A percentile compares a stretch with the other conserved stretches of the same genome.
Conservation (phyloP, 2,329 filamentous ascomycete species). For the Xylariales sp. region DNA sequence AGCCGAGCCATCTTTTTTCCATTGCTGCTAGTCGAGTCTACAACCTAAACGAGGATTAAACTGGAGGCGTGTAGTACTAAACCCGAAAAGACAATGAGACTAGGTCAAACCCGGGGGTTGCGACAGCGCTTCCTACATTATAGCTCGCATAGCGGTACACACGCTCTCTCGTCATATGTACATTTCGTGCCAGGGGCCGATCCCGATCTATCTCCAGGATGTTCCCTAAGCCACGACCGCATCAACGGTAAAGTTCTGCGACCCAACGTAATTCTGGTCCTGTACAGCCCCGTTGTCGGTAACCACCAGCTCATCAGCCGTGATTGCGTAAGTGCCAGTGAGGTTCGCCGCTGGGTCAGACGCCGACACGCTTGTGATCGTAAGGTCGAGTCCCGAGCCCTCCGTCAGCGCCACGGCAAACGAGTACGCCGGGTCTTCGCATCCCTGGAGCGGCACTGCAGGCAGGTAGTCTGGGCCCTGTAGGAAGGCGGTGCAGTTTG, state of each 20-base stretch:
- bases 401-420: constrained; percentile 13
- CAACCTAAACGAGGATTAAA: no score
- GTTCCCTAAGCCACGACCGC: not conserved
- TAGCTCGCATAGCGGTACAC: no score
- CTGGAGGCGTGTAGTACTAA: no score
- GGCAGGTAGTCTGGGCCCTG: constrained; percentile 19
- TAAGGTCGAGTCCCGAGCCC: constrained; percentile 13
- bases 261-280: constrained; percentile 16
- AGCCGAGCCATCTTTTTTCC: no score
- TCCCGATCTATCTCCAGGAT: no score
- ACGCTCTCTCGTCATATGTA: no score
- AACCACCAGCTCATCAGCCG: constrained; percentile 13
- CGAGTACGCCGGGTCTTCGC: constrained; percentile 13
- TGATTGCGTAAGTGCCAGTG: constrained; percentile 16
- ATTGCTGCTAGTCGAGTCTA: no score
- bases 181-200: no score
- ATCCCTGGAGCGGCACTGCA: constrained; percentile 13
- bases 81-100: no score
- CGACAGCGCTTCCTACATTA: no score
- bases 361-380: constrained; percentile 14
- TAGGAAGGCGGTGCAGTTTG: constrained; percentile 15
- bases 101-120: no score
- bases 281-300: constrained; percentile 14
- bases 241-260: constrained; percentile 12
- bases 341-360: constrained; percentile 14